Conservation (phyloP, 306 rosid genomes). For the Hippophae tibetana region DNA sequence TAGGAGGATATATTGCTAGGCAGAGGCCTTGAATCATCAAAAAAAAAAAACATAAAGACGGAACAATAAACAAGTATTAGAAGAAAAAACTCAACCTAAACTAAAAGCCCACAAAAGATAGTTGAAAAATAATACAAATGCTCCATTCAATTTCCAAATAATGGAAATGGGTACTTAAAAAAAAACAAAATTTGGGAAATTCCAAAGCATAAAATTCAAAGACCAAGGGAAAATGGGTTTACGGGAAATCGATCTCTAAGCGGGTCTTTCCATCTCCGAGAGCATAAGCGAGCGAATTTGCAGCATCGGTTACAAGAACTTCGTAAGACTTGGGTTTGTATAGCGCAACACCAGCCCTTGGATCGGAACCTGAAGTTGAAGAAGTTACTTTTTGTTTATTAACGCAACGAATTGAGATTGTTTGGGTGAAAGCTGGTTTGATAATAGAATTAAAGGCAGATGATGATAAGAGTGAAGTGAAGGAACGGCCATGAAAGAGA, state of each 20-base stretch:
- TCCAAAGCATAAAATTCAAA: not conserved
- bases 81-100: not conserved
- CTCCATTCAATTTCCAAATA: not conserved
- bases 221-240: not conserved
- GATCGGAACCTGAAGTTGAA: conserved; percentile 19
- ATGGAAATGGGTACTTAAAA: not conserved
- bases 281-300: conserved; percentile 65
- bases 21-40: conserved; percentile 56
- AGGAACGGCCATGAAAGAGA: conserved; percentile 10
- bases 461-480: conserved; percentile 11
- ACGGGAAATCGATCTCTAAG: conserved; percentile 96
- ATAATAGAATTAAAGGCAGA: conserved; percentile 12
- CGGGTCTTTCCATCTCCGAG: conserved; percentile 61
- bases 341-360: conserved; percentile 58
- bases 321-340: conserved; percentile 87
- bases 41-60: conserved; percentile 11
- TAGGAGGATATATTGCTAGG: conserved; percentile 81
- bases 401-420: conserved; percentile 33
- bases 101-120: not conserved
- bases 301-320: conserved; percentile 72
- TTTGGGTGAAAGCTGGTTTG: conserved; percentile 2
- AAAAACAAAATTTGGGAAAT: not conserved
- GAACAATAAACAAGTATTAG: conserved; percentile 11
- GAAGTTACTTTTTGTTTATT: conserved; percentile 26
- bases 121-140: not conserved